Evolutionary conservation across 2,329 filamentous ascomycete species (phyloP).

Genomic region (Monosporascus cannonballus): DNA sequence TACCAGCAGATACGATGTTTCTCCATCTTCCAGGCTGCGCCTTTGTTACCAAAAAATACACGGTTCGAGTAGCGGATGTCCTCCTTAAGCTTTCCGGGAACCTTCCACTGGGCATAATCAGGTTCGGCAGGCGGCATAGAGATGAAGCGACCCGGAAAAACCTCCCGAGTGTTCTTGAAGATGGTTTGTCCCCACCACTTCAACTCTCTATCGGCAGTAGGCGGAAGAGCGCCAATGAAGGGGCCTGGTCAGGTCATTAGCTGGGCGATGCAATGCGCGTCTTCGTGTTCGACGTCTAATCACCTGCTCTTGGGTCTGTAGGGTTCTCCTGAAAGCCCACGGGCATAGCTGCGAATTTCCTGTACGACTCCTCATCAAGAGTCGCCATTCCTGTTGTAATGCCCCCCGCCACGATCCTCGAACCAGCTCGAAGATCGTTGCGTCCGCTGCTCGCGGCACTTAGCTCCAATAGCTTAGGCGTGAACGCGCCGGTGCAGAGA

Average conservation of each 20-base stretch:
- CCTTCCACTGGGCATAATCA: slow-evolving; percentile 37
- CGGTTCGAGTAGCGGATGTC: slow-evolving; percentile 50
- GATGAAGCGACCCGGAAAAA: slow-evolving; percentile 45
- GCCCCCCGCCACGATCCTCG: slow-evolving; percentile 51
- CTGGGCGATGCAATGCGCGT: background rate
- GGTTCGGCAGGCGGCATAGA: slow-evolving; percentile 48
- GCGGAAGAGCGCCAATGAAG: slow-evolving; percentile 51
- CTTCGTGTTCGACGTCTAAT: slow-evolving; percentile 36
- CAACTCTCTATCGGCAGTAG: slow-evolving; percentile 40
- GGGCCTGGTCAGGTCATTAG: slow-evolving; percentile 37
- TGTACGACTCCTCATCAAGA: slow-evolving; percentile 40
- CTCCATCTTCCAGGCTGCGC: slow-evolving; percentile 48
- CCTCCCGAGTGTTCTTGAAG: slow-evolving; percentile 47
- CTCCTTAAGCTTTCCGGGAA: slow-evolving; percentile 45
- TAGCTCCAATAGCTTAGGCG: slow-evolving; percentile 47
- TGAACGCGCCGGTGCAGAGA: slow-evolving; percentile 53
- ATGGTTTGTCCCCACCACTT: slow-evolving; percentile 58
- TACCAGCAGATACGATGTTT: slow-evolving; percentile 62
- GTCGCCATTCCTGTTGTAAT: slow-evolving; percentile 53
- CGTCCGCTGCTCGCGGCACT: slow-evolving; percentile 42
- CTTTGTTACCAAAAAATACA: slow-evolving; percentile 52
- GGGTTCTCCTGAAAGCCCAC: slow-evolving; percentile 29
- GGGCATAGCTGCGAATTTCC: slow-evolving; percentile 43
- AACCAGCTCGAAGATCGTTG: slow-evolving; percentile 42
- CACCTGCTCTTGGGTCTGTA: slow-evolving; percentile 27